phyloP scores from a whole-genome alignment of 1,284 basidiomycete genomes.

The Nidula niveotomentosa region DNA sequence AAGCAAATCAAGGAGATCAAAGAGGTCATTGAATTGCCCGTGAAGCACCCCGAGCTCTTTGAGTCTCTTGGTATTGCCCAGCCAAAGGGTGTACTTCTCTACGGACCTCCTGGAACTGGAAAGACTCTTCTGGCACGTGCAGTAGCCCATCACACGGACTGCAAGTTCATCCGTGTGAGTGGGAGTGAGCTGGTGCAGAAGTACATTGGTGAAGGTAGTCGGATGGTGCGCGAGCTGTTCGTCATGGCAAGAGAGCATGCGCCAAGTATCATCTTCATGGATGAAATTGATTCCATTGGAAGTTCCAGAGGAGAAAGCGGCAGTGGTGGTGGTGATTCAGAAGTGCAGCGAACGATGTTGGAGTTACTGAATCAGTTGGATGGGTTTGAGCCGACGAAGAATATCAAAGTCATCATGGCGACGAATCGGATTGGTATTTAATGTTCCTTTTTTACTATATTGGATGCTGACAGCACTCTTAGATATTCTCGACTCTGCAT shows the following conservation, averaged over 20 bases:
- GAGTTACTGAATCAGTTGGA: constrained; percentile 97
- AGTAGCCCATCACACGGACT: constrained; percentile 98
- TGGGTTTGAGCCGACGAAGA: constrained; percentile 97
- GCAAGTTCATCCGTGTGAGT: constrained; percentile 96
- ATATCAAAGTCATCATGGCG: constrained; percentile 99
- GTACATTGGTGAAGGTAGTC: constrained; percentile 96
- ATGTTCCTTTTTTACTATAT: constrained; percentile 3
- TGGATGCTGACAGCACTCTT: background rate
- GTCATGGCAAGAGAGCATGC: constrained; percentile 99
- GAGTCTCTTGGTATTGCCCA: constrained; percentile 97
- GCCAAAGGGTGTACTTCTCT: constrained; percentile 95
- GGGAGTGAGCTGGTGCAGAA: constrained; percentile 98
- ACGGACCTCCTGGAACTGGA: constrained; percentile 96
- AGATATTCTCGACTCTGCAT: constrained; percentile 96
- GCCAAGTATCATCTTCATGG: constrained; percentile 99
- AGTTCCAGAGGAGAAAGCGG: constrained; percentile 90
- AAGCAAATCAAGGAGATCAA: constrained; percentile 99
- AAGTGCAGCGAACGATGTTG: constrained; percentile 98
- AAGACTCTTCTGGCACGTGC: constrained; percentile 94
- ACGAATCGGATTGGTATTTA: constrained; percentile 90
- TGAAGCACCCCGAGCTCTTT: constrained; percentile 98
- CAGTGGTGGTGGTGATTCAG: constrained; percentile 90
- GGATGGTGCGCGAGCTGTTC: constrained; percentile 97
- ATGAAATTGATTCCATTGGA: constrained; percentile 99
- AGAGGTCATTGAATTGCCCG: constrained; percentile 97